Conservation (phyloP, 352 stramenopile genomes). For the Phytophthora sojae region DNA sequence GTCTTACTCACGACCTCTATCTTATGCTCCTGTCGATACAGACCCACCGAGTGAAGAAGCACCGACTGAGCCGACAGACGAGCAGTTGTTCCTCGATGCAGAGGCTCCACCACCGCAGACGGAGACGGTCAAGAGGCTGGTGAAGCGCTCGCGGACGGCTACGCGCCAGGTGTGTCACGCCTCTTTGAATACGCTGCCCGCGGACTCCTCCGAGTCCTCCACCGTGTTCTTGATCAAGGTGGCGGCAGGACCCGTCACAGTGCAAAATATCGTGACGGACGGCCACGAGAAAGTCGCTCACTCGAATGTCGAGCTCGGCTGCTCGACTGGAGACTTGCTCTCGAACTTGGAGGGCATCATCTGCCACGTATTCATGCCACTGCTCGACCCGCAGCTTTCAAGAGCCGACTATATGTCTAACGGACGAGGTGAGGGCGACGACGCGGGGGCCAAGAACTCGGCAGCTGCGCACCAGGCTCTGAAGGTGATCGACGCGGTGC, state of each 20-base stretch:
- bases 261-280: conserved; percentile 43
- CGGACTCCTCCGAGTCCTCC: conserved; percentile 62
- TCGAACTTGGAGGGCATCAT: conserved; percentile 89
- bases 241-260: conserved; percentile 50
- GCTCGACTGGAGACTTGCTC: conserved; percentile 86
- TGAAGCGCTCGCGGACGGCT: conserved; percentile 59
- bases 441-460: conserved; percentile 19
- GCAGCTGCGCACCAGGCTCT: conserved; percentile 52
- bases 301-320: conserved; percentile 86
- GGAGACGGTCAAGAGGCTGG: conserved; percentile 53
- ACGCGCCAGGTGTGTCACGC: conserved; percentile 68
- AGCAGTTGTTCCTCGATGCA: conserved; percentile 75
- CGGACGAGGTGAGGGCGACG: conserved; percentile 16
- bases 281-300: conserved; percentile 60
- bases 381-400: conserved; percentile 80
- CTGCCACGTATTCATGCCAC: conserved; percentile 90
- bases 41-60: conserved; percentile 18
- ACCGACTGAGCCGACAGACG: conserved; percentile 58
- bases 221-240: conserved; percentile 89
- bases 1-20: not conserved
- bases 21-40: not conserved
- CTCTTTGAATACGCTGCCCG: conserved; percentile 74
- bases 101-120: conserved; percentile 33
- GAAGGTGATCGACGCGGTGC: conserved; percentile 84
- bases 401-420: conserved; percentile 22